These are phyloP conservation scores for Maudiozyma barnettii DNA, from an alignment of 805 yeast genomes.

Conservation along the genomic window DNA sequence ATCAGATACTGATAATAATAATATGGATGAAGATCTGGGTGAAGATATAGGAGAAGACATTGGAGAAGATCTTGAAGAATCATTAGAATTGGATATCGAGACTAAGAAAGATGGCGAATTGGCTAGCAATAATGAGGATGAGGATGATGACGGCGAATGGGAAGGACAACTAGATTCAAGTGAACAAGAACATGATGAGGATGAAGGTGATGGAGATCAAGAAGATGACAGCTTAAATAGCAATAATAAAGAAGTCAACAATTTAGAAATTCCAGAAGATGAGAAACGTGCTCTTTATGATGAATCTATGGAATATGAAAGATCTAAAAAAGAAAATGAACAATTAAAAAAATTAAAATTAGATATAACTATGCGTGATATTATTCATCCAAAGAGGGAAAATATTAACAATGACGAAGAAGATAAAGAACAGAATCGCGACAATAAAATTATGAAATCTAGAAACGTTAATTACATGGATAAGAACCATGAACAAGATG, in stretches of 20 bases:
- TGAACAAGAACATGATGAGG: conserved; percentile 11
- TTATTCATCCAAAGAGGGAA: background rate
- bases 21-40: conserved; percentile 1
- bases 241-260: background rate
- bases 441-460: too few species aligned
- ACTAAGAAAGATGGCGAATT: background rate
- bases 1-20: background rate
- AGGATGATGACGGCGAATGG: background rate
- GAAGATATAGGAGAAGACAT: conserved; percentile 2
- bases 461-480: too few species aligned
- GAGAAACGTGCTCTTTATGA: conserved; percentile 21
- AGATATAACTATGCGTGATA: background rate
- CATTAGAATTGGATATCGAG: background rate
- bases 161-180: conserved; percentile 10
- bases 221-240: background rate
- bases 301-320: conserved; percentile 16
- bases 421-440: conserved; percentile 15
- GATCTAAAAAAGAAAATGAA: conserved; percentile 7
- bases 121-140: too few species aligned
- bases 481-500: conserved; percentile 22
- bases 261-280: conserved; percentile 27
- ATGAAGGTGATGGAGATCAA: background rate
- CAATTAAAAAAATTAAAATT: background rate
- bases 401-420: conserved; percentile 3
- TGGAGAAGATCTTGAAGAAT: conserved; percentile 4